Conservation (phyloP, 2,329 filamentous ascomycete genomes). For the Neonectria coccinea region DNA sequence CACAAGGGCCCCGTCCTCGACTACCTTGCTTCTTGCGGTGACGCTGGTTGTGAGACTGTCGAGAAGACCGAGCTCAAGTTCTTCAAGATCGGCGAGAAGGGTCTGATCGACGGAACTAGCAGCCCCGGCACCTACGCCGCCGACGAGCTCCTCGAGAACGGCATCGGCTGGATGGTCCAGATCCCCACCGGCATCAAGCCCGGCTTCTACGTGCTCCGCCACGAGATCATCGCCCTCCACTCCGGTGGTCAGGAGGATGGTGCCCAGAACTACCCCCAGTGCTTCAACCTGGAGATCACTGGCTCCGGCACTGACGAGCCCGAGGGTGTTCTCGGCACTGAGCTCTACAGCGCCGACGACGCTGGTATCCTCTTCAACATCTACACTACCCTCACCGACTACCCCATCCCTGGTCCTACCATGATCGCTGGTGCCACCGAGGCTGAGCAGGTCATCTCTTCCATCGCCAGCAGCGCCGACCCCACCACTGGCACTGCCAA, state of each 20-base stretch:
- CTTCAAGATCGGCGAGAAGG: conserved; percentile 73
- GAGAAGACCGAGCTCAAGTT: conserved; percentile 67
- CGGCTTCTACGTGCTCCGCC: conserved; percentile 61
- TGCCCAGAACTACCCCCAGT: conserved; percentile 65
- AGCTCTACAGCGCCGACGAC: conserved; percentile 48
- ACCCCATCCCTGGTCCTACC: conserved; percentile 47
- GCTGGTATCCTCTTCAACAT: conserved; percentile 51
- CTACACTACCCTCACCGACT: conserved; percentile 44
- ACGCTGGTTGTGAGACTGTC: conserved; percentile 65
- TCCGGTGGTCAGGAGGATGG: conserved; percentile 56
- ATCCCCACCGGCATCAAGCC: conserved; percentile 52
- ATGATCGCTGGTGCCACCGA: conserved; percentile 40
- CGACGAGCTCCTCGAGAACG: conserved; percentile 58
- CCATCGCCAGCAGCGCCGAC: conserved; percentile 30
- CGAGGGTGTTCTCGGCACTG: conserved; percentile 48
- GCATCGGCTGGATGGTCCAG: conserved; percentile 50
- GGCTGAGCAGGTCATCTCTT: conserved; percentile 37
- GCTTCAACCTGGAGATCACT: conserved; percentile 61
- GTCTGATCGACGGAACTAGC: conserved; percentile 61
- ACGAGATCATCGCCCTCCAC: conserved; percentile 66
- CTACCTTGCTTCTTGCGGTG: conserved; percentile 70
- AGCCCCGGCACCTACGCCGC: conserved; percentile 53
- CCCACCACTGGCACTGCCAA: conserved; percentile 28
- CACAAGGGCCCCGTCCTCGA: conserved; percentile 69
- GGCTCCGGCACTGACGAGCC: conserved; percentile 54